Evolutionary conservation across 345 rosid genomes (phyloP).

Genomic region (Laguncularia racemosa): DNA sequence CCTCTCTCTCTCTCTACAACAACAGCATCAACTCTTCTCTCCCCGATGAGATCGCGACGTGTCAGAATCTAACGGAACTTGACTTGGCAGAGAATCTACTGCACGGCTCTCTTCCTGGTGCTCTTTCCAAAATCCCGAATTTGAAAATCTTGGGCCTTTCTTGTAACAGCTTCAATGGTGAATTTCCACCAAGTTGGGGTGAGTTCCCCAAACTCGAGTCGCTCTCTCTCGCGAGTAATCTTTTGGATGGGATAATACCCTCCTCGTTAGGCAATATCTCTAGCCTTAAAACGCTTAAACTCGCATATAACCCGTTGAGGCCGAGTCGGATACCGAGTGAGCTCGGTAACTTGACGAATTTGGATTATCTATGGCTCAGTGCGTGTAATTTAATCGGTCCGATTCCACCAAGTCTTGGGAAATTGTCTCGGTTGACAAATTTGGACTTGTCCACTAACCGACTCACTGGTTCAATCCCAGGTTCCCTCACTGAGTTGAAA

Average conservation of each 20-base stretch:
- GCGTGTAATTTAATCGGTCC: constrained; percentile 41
- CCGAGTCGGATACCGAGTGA: constrained; percentile 42
- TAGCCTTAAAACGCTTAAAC: constrained; percentile 37
- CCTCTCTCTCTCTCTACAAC: constrained; percentile 31
- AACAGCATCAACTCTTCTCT: constrained; percentile 64
- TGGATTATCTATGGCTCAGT: constrained; percentile 54
- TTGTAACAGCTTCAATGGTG: constrained; percentile 58
- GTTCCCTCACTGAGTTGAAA: constrained; percentile 39
- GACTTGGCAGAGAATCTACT: constrained; percentile 35
- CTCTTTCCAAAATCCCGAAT: constrained; percentile 41
- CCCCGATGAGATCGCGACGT: constrained; percentile 34
- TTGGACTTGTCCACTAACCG: constrained; percentile 47
- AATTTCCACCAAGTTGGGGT: constrained; percentile 45
- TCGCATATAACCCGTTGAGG: constrained; percentile 55
- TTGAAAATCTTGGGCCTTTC: constrained; percentile 32
- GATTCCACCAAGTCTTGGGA: constrained; percentile 39
- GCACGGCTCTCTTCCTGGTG: constrained; percentile 46
- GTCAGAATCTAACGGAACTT: constrained; percentile 38
- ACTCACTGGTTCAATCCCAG: constrained; percentile 63
- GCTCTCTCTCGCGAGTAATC: constrained; percentile 41
- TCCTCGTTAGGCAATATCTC: constrained; percentile 49
- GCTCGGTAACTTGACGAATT: constrained; percentile 47
- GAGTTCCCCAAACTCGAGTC: constrained; percentile 39
- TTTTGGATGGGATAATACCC: constrained; percentile 52
- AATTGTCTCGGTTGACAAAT: constrained; percentile 28